Base-by-base conservation (phyloP, 768 basidiomycete species). In the Leccinum imitatum region DNA sequence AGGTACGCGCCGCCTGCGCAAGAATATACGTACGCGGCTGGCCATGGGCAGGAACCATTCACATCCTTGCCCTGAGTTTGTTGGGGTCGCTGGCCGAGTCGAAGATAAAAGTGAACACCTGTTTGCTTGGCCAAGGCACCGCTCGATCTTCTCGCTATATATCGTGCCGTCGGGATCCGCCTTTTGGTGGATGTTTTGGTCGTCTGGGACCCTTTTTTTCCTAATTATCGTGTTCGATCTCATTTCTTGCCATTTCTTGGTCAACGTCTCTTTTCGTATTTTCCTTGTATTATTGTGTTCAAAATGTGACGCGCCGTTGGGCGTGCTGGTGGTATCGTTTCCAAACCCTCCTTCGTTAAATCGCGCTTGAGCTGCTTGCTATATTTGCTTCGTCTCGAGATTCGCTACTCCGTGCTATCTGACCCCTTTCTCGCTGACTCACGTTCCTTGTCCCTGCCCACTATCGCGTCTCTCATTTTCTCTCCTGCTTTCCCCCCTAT, bases 31-130 rank as follows among this genome's bases (percentile, higher is more conserved):
- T 72, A 64, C 11, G 21, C 63, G 5, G 33, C 73, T 4, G 56
- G 61, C 15, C 71, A 71, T 9, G 63, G 58, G 17, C 67, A 71
- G 54, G 71, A 68, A 25, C 63, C 65, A 30, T 75, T 61, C 25
- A 30, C 55, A 9, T 50, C 70, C 21, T 65, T 67, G 23, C 50
- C 51, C 3, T 72, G 59, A 72, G 37, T 37, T 46, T 15, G 10
- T 44, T 9, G 27, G 50, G 47, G 53, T 37, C 25, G 50, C 53
- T 58, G 27, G 44, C 33, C 30, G 19, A 44, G 41, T 54, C 9
- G 19, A 19, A 46, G 44, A 46, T 19, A 21, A 44, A 44, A 46
- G 44, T 46, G 44, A 62, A 62, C 41, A 54, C 21, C 53, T 23
- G 7, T 19, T 21, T 39, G 14, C 54, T 39, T 51, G 51, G 50